phyloP scores from a whole-genome alignment of 179 eudicot genomes.

The Silene noctiflora region DNA sequence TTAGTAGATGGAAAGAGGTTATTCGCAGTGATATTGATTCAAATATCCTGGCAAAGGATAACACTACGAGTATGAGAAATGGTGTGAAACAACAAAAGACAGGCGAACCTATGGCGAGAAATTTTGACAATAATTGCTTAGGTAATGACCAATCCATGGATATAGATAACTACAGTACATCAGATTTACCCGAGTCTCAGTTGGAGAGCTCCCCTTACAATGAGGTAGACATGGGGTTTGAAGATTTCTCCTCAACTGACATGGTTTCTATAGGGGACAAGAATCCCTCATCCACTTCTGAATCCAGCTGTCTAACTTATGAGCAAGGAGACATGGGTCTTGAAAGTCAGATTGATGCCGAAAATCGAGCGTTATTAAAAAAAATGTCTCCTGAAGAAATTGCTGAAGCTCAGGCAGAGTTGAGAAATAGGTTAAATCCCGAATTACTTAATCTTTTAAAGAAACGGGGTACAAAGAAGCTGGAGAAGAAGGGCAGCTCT shows the following conservation, averaged over 20 bases:
- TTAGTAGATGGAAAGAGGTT: constrained; percentile 58
- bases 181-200: constrained; percentile 13
- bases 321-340: constrained; percentile 40
- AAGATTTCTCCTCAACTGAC: constrained; percentile 8
- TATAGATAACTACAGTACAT: constrained; percentile 9
- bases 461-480: constrained; percentile 52
- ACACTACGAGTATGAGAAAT: constrained; percentile 2
- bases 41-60: constrained; percentile 21
- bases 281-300: constrained; percentile 14
- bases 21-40: constrained; percentile 24
- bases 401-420: constrained; percentile 78
- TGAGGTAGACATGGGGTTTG: constrained; percentile 17
- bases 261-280: constrained; percentile 1
- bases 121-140: constrained; percentile 17
- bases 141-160: constrained; percentile 17
- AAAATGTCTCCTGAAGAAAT: constrained; percentile 79
- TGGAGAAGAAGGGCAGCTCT: constrained; percentile 33
- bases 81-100: constrained; percentile 23
- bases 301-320: constrained; percentile 13
- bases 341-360: constrained; percentile 77
- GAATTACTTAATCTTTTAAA: constrained; percentile 47
- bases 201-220: background rate
- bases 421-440: constrained; percentile 62
- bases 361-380: constrained; percentile 61
- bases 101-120: constrained; percentile 21